These are phyloP conservation scores for Kockovaella imperatae DNA, from an alignment of 768 basidiomycete species.

Conservation along the genomic window DNA sequence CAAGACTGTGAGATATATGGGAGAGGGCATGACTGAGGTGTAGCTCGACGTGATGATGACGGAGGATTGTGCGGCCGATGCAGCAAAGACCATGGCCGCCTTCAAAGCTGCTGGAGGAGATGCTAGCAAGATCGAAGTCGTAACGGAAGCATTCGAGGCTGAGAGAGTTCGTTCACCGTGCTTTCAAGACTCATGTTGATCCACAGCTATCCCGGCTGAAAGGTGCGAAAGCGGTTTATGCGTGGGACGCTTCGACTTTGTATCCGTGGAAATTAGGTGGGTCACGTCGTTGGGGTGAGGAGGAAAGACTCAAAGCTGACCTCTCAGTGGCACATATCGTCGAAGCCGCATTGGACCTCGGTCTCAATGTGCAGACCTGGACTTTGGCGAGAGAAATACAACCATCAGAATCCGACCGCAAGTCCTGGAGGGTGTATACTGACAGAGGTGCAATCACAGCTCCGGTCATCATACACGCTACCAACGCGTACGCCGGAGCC, in stretches of 20 bases:
- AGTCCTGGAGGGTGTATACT: conserved; percentile 58
- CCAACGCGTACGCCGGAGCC: conserved; percentile 66
- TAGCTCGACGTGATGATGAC: conserved; percentile 29
- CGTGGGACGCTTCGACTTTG: conserved; percentile 3
- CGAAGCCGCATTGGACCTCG: conserved; percentile 12
- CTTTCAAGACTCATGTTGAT: background rate
- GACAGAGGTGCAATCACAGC: conserved; percentile 58
- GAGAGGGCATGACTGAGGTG: background rate
- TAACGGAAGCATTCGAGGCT: conserved; percentile 29
- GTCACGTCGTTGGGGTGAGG: background rate
- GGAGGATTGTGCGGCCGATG: conserved; percentile 22
- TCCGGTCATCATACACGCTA: conserved; percentile 67
- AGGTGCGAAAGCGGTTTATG: conserved; percentile 5
- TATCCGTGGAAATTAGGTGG: conserved; percentile 8
- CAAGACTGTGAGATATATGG: conserved; percentile 14
- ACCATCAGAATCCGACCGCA: background rate
- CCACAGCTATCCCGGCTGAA: conserved; percentile 6
- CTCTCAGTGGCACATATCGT: conserved; percentile 1
- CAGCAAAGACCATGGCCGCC: conserved; percentile 18
- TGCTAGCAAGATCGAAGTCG: conserved; percentile 32
- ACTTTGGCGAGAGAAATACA: conserved; percentile 3
- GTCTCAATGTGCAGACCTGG: conserved; percentile 16
- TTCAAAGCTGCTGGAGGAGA: conserved; percentile 42
- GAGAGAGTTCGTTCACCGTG: conserved; percentile 17
- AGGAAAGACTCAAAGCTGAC: background rate